phyloP scores from a whole-genome alignment of 2,329 filamentous ascomycete genomes.

The Rutstroemia sp. region DNA sequence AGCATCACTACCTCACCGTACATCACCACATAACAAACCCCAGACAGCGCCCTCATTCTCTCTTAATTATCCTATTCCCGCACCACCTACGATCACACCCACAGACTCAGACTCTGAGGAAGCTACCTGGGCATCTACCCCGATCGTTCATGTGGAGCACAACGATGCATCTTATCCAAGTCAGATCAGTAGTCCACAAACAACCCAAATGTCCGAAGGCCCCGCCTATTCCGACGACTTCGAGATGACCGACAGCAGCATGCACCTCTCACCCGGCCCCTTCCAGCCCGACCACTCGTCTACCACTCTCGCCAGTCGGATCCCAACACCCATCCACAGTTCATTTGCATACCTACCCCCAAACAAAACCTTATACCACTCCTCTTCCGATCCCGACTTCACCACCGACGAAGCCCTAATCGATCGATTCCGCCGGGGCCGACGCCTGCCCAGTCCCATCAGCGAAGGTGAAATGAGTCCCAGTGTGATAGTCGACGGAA shows the following conservation, averaged over 20 bases:
- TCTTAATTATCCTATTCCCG: constrained; percentile 16
- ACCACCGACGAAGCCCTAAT: constrained; percentile 22
- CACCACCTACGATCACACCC: constrained; percentile 28
- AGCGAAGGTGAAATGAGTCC: constrained; percentile 30
- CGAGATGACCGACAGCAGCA: constrained; percentile 26
- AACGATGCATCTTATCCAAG: constrained; percentile 14
- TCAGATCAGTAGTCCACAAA: constrained; percentile 13
- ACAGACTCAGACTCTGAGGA: constrained; percentile 27
- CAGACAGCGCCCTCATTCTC: constrained; percentile 16
- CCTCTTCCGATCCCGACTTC: constrained; percentile 30
- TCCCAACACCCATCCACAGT: constrained; percentile 30
- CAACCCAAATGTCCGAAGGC: constrained; percentile 21
- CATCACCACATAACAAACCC: constrained; percentile 19
- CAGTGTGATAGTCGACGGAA: constrained; percentile 23
- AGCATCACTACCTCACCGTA: constrained; percentile 23
- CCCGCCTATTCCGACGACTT: constrained; percentile 25
- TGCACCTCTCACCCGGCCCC: constrained; percentile 24
- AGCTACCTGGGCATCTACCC: constrained; percentile 22
- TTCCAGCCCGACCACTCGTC: constrained; percentile 24
- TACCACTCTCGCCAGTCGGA: constrained; percentile 23
- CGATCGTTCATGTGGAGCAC: constrained; percentile 17
- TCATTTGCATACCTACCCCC: constrained; percentile 21
- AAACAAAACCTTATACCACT: background rate
- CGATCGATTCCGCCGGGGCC: constrained; percentile 21
- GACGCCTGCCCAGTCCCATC: constrained; percentile 30